Evolutionary conservation across 2,329 filamentous ascomycete genomes (phyloP).

Genomic region (Beauveria varroae): DNA sequence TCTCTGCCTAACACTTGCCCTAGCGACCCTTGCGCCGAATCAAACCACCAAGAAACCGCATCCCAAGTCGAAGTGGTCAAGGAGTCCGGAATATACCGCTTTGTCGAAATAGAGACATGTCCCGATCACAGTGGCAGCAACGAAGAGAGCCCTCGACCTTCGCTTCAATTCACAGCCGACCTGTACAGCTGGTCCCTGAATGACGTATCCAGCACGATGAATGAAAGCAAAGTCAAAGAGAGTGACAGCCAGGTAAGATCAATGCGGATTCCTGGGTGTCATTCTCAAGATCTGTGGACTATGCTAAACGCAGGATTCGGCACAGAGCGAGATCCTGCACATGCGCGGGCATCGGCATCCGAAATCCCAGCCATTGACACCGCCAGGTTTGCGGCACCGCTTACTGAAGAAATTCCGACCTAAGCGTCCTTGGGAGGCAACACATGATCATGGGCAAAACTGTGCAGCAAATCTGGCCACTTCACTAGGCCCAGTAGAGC

Average conservation of each 20-base stretch:
- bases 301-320: neutral
- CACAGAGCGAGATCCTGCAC: conserved; percentile 5
- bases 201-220: conserved; percentile 1
- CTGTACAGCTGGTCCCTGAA: conserved; percentile 6
- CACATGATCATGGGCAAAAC: conserved; percentile 12
- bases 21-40: neutral
- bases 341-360: neutral
- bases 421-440: conserved; percentile 19
- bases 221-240: neutral
- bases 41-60: neutral
- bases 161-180: neutral
- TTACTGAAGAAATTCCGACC: conserved; percentile 19
- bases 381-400: conserved; percentile 18
- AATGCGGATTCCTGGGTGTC: neutral
- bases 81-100: neutral
- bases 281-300: neutral
- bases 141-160: neutral
- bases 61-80: neutral
- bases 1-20: neutral
- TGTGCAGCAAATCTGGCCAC: neutral
- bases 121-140: neutral
- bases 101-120: neutral
- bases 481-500: neutral
- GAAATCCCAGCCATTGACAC: conserved; percentile 20
- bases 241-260: neutral